Base-by-base conservation (phyloP, 805 yeast species). In the Metschnikowia cubensis region DNA sequence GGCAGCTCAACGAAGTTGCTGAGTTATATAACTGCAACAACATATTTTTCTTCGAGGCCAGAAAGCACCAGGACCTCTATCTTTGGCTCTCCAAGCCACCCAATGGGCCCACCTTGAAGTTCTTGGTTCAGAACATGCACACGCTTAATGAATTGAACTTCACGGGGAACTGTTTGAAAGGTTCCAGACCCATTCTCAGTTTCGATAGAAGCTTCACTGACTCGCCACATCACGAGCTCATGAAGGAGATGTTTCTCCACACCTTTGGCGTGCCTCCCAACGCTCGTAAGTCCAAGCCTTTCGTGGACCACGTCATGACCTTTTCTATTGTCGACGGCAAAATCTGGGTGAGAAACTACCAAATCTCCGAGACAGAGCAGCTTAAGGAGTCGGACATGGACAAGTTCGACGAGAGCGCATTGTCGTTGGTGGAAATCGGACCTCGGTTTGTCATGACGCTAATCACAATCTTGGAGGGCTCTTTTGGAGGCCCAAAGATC, bases 1-100 rank as follows among this genome's bases (percentile, higher is more conserved):
- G 81, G 66, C 92, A 90, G 67, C 78, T 94, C 52, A 94, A 94
- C 64, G 99, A 94, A 73, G 87, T 91, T 54, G 98, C 98, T 2
- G 99, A 94, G 64, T 76, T 94, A 56, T 90, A 92, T 80, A 94
- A 94, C 77, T 94, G 99, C 79, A 94, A 94, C 73, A 94, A 94
- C 66, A 81, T 94, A 58, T 75, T 90, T 66, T 94, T 87, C 67
- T 94, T 94, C 67, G 99, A 94, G 71, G 89, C 96, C 49, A 85
- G 98, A 74, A 94, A 94, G 70, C 97, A 92, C 71, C 87, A 84
- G 69, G 99, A 94, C 71, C 81, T 94, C 63, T 94, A 94, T 68
- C 69, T 94, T 68, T 94, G 97, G 96, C 68, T 94, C 56, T 82
- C 97, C 33, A 92, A 94, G 70, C 94, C 98, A 29, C 99, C 99